Evolutionary conservation across 768 basidiomycete genomes (phyloP).

Genomic region (Kwoniella pini): DNA sequence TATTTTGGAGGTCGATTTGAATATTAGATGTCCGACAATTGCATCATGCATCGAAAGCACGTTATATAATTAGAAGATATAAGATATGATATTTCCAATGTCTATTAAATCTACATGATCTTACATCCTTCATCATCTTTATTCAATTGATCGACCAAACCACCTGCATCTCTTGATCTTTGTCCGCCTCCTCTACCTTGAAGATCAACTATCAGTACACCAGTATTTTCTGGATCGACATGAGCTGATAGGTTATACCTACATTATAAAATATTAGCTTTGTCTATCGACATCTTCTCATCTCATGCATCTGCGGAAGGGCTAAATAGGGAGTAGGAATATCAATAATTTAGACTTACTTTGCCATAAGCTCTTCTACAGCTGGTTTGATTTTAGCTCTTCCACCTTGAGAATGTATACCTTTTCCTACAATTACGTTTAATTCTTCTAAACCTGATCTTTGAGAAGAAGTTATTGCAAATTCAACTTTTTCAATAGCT

Average conservation of each 20-base stretch:
- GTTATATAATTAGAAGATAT: no score
- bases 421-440: constrained; percentile 86
- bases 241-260: constrained; percentile 73
- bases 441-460: constrained; percentile 66
- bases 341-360: constrained; percentile 58
- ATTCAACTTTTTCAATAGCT: constrained; percentile 72
- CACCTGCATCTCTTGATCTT: constrained; percentile 58
- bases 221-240: constrained; percentile 76
- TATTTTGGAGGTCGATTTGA: no score
- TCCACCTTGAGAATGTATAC: constrained; percentile 74
- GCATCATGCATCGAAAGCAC: no score
- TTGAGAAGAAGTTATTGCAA: constrained; percentile 69
- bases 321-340: no score
- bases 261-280: no score
- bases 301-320: no score
- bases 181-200: constrained; percentile 56
- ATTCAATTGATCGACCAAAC: constrained; percentile 64
- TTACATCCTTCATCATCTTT: constrained; percentile 62
- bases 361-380: constrained; percentile 79
- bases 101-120: constrained; percentile 63
- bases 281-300: no score
- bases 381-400: constrained; percentile 89
- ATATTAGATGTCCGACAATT: no score
- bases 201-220: constrained; percentile 79
- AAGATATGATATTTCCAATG: no score